phyloP scores from a whole-genome alignment of 345 rosid genomes.

The Brassica rapa region DNA sequence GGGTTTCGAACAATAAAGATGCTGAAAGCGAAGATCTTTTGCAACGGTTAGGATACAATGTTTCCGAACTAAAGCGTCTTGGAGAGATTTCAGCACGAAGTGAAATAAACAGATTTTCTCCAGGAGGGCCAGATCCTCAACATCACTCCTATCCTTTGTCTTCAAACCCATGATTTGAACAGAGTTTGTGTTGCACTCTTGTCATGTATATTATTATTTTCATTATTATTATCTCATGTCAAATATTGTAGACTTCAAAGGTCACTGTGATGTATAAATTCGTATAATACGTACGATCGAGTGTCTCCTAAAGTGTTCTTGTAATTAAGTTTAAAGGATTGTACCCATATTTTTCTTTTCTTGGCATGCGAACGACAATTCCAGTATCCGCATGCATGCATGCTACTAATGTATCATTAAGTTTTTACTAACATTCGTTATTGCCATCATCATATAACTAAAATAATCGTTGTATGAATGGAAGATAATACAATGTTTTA shows the following conservation, averaged over 20 bases:
- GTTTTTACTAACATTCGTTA: too few species aligned
- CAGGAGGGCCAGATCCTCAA: conserved; percentile 46
- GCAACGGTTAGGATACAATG: conserved; percentile 39
- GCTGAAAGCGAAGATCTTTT: conserved; percentile 31
- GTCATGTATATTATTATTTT: conserved; percentile 1
- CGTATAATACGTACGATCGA: conserved; percentile 19
- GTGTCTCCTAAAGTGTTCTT: conserved; percentile 5
- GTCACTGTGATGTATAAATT: conserved; percentile 15
- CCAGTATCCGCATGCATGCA: background rate
- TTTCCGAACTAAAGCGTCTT: conserved; percentile 30
- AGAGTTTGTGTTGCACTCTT: conserved; percentile 15
- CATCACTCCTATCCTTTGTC: conserved; percentile 39
- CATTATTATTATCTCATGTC: background rate
- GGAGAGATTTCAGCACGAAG: conserved; percentile 17
- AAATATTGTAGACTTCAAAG: background rate
- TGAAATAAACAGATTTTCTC: conserved; percentile 34
- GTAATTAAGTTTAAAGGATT: background rate
- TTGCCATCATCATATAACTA: too few species aligned
- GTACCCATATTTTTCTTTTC: background rate
- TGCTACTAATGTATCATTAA: background rate
- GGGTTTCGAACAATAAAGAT: conserved; percentile 17
- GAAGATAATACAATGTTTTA: too few species aligned
- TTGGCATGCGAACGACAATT: background rate
- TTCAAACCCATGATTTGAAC: conserved; percentile 26
- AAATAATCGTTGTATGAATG: too few species aligned